Conservation (phyloP, 1,284 basidiomycete species). For the Heterobasidion annosum region DNA sequence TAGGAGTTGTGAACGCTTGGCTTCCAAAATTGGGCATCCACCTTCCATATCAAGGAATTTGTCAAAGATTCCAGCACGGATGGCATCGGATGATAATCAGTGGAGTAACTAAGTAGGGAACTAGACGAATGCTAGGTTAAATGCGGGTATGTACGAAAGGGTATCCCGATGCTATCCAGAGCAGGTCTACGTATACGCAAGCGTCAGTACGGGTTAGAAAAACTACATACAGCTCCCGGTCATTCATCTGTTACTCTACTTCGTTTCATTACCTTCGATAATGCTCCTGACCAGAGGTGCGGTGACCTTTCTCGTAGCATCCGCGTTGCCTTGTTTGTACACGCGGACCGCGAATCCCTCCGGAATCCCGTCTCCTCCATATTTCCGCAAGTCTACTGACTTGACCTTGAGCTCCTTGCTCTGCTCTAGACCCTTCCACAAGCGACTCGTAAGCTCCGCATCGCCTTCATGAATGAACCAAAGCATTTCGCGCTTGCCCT, state of each 20-base stretch:
- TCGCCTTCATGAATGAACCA: slow-evolving; percentile 39
- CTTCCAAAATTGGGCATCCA: too few species aligned
- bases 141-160: neutral
- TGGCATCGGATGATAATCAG: neutral
- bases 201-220: neutral
- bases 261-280: slow-evolving; percentile 17
- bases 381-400: slow-evolving; percentile 26
- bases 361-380: slow-evolving; percentile 10
- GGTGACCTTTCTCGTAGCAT: slow-evolving; percentile 72
- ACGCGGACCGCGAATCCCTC: slow-evolving; percentile 28
- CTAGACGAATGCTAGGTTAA: neutral
- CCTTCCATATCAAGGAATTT: too few species aligned
- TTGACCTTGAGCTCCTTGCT: slow-evolving; percentile 42
- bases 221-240: neutral
- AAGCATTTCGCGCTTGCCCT: slow-evolving; percentile 61
- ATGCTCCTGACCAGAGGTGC: slow-evolving; percentile 64
- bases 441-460: slow-evolving; percentile 24
- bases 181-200: neutral
- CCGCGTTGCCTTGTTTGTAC: slow-evolving; percentile 72
- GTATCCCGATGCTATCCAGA: neutral
- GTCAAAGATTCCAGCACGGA: too few species aligned
- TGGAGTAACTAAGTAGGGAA: neutral
- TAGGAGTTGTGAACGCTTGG: too few species aligned
- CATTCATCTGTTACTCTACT: neutral
- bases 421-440: slow-evolving; percentile 52